Percentiles rank a stretch among this genome's conserved stretches.
phyloP scores from a whole-genome alignment of 441 rosid species.

The Dalechampia spathulata region DNA sequence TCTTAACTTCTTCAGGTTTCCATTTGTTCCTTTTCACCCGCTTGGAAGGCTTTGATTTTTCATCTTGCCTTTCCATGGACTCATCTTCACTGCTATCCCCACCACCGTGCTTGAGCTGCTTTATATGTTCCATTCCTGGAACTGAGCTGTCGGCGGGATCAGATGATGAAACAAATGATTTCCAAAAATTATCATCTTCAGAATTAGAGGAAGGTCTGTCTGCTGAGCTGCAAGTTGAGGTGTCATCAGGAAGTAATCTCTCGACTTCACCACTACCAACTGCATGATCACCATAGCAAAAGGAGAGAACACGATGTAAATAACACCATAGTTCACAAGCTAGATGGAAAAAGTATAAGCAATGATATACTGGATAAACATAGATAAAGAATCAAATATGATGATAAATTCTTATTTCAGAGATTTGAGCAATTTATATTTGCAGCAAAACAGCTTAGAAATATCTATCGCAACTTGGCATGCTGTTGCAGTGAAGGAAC shows the following conservation, averaged over 20 bases:
- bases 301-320: no score
- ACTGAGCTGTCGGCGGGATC: slow-evolving; percentile 21
- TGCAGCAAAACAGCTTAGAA: no score
- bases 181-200: slow-evolving; percentile 55
- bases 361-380: not conserved
- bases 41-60: slow-evolving; percentile 43
- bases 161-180: slow-evolving; percentile 38
- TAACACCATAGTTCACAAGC: slow-evolving; percentile 1
- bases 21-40: slow-evolving; percentile 55
- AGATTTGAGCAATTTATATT: no score
- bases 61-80: slow-evolving; percentile 24
- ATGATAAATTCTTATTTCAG: no score
- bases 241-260: slow-evolving; percentile 39
- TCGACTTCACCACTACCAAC: slow-evolving; percentile 35
- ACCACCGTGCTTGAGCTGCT: slow-evolving; percentile 26
- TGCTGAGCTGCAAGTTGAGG: slow-evolving; percentile 28
- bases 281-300: slow-evolving; percentile 21
- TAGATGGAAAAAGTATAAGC: not conserved
- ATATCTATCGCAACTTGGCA: no score
- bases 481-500: no score
- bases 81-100: slow-evolving; percentile 35
- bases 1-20: slow-evolving; percentile 81
- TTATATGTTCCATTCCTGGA: slow-evolving; percentile 14
- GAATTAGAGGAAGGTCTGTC: slow-evolving; percentile 19
- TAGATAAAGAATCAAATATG: not conserved